Evolutionary conservation across 768 basidiomycete genomes (phyloP).

Genomic region (Tylopilus cervinicoccineus): DNA sequence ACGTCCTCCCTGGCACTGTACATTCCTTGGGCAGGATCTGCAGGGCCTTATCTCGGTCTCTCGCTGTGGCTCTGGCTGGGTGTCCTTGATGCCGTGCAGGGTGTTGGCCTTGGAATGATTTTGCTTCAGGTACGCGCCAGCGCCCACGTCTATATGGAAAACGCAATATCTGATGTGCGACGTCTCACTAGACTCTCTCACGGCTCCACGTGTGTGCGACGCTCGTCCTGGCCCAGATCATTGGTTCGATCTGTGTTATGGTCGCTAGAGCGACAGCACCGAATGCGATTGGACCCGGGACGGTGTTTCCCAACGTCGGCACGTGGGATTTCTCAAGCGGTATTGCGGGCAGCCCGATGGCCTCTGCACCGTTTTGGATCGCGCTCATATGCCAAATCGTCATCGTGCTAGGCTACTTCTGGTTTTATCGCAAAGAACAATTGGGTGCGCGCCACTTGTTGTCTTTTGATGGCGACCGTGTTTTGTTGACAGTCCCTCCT

Average conservation of each 20-base stretch:
- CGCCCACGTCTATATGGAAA: neutral
- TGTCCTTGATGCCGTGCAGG: conserved; percentile 90
- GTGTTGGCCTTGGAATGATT: conserved; percentile 92
- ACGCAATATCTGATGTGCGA: neutral
- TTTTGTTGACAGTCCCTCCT: neutral
- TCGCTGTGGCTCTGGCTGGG: conserved; percentile 95
- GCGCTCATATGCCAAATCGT: conserved; percentile 75
- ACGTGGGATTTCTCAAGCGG: conserved; percentile 85
- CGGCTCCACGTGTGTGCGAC: conserved; percentile 94
- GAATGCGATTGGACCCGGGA: conserved; percentile 82
- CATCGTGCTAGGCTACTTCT: conserved; percentile 90
- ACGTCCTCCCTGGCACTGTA: conserved; percentile 91
- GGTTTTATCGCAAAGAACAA: conserved; percentile 97
- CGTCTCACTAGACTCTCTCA: conserved; percentile 60
- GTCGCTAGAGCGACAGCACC: conserved; percentile 88
- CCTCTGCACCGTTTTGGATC: conserved; percentile 83
- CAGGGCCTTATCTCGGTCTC: conserved; percentile 85
- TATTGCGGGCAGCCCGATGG: conserved; percentile 74
- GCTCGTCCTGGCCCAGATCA: conserved; percentile 83
- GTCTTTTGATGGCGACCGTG: no score
- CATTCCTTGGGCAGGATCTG: conserved; percentile 86
- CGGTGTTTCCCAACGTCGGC: conserved; percentile 89
- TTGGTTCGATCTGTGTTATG: conserved; percentile 90
- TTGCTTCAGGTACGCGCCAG: conserved; percentile 52
- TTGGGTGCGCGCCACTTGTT: conserved; percentile 48